Evolutionary conservation across 2,329 filamentous ascomycete species (phyloP), one percentile per base, ranked within the genome.

Genomic region (Penicillium decumbens): DNA sequence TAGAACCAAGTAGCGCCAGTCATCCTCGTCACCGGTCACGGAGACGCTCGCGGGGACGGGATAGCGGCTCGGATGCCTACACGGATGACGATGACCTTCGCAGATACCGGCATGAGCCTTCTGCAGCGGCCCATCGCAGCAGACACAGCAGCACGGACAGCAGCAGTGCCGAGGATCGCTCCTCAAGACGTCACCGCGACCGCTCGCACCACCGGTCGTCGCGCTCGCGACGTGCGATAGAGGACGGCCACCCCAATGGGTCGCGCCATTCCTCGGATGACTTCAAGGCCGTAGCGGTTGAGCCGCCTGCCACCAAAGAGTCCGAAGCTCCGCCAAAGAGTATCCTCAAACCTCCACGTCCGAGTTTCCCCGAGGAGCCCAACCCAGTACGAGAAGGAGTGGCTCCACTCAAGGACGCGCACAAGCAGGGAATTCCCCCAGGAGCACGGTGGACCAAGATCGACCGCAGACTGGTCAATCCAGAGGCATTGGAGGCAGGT

Each of bases 391-490:
- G 91, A 18, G 92, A 96, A 68, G 92, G 91, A 13, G 92, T 95
- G 6, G 90, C 91, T 1, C 91, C 91, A n/a, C 81, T 95, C 65
- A 95, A 95, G 72, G 89, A 95, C 65, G 84, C 88, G 42, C 84
- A 86, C 68, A 72, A 69, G 47, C 83, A 85, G 54, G 85, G 88
- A 33, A 88, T 89, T 28, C 87, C 87, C 0, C 72, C 84, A 0
- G 88, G 87, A 49, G 91, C 91, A 29, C 82, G 89, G 47, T 96
- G 91, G 91, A 96, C 91, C 41, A 95, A 93, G 74, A 91, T 97
- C 65, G 88, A 87, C 65, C 83, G 91, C 49, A 84, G 86, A 58
- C 80, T 95, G 47, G 91, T 97, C 61, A 96, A 95, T 60, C 90
- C 91, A 0, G 87, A 92, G 59, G 90, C 91, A 0, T 74, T 97